Evolutionary conservation across 352 stramenopile species (phyloP).

Genomic region (Phytophthora aleatoria): DNA sequence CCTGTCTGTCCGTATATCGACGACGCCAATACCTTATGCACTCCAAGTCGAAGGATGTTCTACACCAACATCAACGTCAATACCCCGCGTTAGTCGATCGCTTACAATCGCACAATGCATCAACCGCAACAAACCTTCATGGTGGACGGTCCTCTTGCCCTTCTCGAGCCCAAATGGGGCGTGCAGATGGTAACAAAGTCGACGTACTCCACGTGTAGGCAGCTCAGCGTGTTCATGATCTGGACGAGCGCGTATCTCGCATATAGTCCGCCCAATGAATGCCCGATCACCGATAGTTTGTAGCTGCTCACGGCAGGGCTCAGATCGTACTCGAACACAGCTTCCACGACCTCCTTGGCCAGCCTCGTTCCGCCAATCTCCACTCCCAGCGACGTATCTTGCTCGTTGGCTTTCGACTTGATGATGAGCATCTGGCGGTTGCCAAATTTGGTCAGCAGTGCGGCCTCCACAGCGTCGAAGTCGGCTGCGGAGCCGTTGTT

Average conservation of each 20-base stretch:
- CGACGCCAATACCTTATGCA: conserved; percentile 71
- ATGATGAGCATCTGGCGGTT: conserved; percentile 63
- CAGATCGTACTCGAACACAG: conserved; percentile 67
- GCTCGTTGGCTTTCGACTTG: conserved; percentile 66
- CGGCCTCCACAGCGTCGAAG: conserved; percentile 63
- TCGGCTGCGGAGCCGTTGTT: conserved; percentile 81
- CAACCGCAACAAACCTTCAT: conserved; percentile 55
- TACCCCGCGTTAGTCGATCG: conserved; percentile 5
- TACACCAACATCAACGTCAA: conserved; percentile 26
- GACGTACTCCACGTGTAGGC: conserved; percentile 69
- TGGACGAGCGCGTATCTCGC: conserved; percentile 67
- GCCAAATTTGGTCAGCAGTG: conserved; percentile 51
- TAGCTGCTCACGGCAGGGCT: conserved; percentile 51
- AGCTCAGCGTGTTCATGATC: conserved; percentile 55
- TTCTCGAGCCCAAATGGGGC: conserved; percentile 73
- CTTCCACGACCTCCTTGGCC: conserved; percentile 63
- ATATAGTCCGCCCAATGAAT: conserved; percentile 83
- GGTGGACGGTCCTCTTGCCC: conserved; percentile 60
- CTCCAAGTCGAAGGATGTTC: conserved; percentile 72
- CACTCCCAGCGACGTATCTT: conserved; percentile 68
- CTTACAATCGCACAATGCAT: conserved; percentile 10
- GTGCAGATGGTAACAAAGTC: conserved; percentile 85
- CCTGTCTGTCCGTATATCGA: conserved; percentile 77
- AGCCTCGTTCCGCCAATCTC: conserved; percentile 67
- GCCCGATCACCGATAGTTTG: conserved; percentile 71